phyloP scores from a whole-genome alignment of 169 alveolate genomes.

The Plasmodium coatneyi region DNA sequence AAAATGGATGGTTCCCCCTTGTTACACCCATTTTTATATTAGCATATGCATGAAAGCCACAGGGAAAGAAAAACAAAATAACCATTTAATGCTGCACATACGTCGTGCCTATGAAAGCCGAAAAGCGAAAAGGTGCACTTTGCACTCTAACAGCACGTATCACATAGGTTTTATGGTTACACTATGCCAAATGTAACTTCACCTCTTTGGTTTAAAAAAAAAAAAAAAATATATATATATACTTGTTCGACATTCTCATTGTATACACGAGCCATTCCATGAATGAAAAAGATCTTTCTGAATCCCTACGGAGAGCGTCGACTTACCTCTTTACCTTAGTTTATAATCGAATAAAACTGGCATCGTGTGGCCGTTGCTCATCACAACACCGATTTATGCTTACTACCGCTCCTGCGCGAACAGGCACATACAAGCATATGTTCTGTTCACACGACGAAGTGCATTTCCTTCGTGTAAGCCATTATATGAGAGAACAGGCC shows the following conservation, averaged over 20 bases:
- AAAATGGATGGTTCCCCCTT: background rate
- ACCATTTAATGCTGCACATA: background rate
- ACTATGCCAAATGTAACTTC: background rate
- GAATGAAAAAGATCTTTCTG: background rate
- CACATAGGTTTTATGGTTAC: background rate
- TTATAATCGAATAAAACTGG: background rate
- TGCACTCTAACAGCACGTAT: background rate
- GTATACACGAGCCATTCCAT: background rate
- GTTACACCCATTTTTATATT: background rate
- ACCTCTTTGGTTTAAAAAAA: background rate
- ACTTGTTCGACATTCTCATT: background rate
- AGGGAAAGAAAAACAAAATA: background rate
- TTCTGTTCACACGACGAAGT: background rate
- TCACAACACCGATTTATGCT: background rate
- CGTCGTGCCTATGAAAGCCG: background rate
- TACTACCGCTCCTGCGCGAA: background rate
- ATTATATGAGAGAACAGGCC: background rate
- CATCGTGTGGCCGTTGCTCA: background rate
- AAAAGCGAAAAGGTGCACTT: background rate
- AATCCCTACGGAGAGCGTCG: background rate
- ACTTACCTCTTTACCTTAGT: background rate
- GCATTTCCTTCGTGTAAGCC: background rate
- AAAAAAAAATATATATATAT: background rate
- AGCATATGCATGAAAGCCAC: background rate
- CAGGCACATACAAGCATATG: background rate